Conservation (phyloP, 1,284 basidiomycete genomes). For the Cutaneotrichosporon sp. region DNA sequence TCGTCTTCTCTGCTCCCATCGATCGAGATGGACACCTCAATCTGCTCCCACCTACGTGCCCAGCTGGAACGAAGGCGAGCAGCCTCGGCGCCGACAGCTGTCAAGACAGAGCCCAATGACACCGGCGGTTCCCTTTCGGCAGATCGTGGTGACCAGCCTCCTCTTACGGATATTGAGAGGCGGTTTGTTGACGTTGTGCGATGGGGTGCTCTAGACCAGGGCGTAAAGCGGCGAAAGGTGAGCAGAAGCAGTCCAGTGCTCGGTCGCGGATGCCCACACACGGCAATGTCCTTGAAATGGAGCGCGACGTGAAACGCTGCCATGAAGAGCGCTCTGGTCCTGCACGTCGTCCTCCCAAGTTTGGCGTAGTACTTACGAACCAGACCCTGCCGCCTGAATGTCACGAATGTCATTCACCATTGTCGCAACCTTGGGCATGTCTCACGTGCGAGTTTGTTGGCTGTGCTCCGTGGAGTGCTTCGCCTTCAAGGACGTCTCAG, state of each 20-base stretch:
- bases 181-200: conserved; percentile 31
- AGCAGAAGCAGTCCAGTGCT: conserved; percentile 6
- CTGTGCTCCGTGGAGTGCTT: conserved; percentile 55
- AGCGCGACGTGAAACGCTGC: no score
- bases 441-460: conserved; percentile 69
- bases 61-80: conserved; percentile 20
- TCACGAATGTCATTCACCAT: conserved; percentile 56
- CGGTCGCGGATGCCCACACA: background rate
- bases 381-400: conserved; percentile 57
- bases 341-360: no score
- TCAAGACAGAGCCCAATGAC: conserved; percentile 16
- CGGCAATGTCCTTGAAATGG: no score
- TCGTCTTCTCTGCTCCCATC: background rate
- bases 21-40: conserved; percentile 29
- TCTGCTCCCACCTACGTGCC: conserved; percentile 29
- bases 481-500: conserved; percentile 52
- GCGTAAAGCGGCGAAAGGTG: conserved; percentile 37
- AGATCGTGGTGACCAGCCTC: background rate
- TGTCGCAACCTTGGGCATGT: conserved; percentile 71
- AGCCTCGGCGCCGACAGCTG: background rate
- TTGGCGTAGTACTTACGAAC: background rate
- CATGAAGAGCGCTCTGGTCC: no score
- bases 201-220: conserved; percentile 34
- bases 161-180: conserved; percentile 11
- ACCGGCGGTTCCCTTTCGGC: background rate